Percentiles rank a stretch among this genome's conserved stretches.
Evolutionary conservation across 2,329 filamentous ascomycete genomes (phyloP).

Genomic region (Paecilomyces dactylethromorphus): DNA sequence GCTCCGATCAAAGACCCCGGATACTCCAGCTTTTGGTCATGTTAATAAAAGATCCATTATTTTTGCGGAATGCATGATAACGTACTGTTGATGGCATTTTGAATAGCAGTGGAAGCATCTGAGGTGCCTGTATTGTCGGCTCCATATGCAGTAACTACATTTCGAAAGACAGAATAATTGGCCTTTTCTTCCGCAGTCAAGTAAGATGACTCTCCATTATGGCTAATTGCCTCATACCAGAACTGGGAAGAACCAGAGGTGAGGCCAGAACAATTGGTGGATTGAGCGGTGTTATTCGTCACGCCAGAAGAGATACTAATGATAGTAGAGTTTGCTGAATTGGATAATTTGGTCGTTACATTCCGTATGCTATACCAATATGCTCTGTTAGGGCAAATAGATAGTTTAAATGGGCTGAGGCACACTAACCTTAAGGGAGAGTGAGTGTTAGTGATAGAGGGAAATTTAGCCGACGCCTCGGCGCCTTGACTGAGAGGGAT

Average conservation of each 20-base stretch:
- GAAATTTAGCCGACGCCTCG: not conserved
- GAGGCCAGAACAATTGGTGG: conserved; percentile 2
- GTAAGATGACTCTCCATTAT: conserved; percentile 23
- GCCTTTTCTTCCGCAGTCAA: conserved; percentile 15
- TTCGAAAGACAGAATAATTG: conserved; percentile 29
- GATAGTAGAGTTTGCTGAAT: not conserved
- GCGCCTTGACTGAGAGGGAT: conserved; percentile 3
- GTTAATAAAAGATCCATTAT: conserved; percentile 2
- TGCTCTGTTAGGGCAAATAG: not conserved
- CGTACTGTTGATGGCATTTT: conserved; percentile 23
- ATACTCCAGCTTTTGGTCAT: conserved; percentile 12
- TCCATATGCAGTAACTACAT: conserved; percentile 26
- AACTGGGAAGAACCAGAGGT: conserved; percentile 8
- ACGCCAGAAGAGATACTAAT: not conserved
- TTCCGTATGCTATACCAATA: not conserved
- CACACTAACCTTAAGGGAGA: not conserved
- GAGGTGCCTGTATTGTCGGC: conserved; percentile 26
- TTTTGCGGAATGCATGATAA: not conserved
- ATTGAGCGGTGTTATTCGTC: not conserved
- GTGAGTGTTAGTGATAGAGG: not conserved
- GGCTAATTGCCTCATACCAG: conserved; percentile 23
- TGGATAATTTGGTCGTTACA: not conserved
- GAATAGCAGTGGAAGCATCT: conserved; percentile 21
- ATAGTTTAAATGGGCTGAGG: not conserved
- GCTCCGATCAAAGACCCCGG: conserved; percentile 17